Evolutionary conservation across 257 asterid species (phyloP).

Genomic region (Solanum peruvianum): DNA sequence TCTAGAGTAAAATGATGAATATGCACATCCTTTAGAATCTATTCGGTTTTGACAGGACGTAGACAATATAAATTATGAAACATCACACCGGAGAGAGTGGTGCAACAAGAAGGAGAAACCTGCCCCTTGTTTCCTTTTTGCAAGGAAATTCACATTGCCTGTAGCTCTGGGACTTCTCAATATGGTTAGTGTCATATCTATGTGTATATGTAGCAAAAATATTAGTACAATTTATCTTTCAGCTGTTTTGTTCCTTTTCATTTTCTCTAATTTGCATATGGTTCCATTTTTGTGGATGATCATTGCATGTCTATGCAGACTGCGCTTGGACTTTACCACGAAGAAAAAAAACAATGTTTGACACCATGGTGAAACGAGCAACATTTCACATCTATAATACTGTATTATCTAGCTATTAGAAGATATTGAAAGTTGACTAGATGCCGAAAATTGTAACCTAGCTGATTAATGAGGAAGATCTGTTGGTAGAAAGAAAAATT

Average conservation of each 20-base stretch:
- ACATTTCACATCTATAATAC: background rate
- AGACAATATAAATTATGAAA: slow-evolving; percentile 77
- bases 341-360: slow-evolving; percentile 10
- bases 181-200: slow-evolving; percentile 32
- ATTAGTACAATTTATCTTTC: background rate
- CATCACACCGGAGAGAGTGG: slow-evolving; percentile 94
- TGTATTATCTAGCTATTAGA: background rate
- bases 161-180: slow-evolving; percentile 80
- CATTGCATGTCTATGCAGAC: slow-evolving; percentile 37
- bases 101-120: slow-evolving; percentile 90
- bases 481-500: background rate
- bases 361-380: slow-evolving; percentile 11
- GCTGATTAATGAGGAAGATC: background rate
- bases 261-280: background rate
- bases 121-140: slow-evolving; percentile 83
- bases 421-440: background rate
- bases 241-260: background rate
- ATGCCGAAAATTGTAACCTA: background rate
- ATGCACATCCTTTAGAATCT: background rate
- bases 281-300: background rate
- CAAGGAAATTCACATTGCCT: slow-evolving; percentile 84
- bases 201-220: background rate
- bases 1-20: background rate
- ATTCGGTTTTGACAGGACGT: slow-evolving; percentile 29
- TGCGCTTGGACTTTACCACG: slow-evolving; percentile 36